phyloP scores from a whole-genome alignment of 768 basidiomycete genomes.

The Lactarius sp. region DNA sequence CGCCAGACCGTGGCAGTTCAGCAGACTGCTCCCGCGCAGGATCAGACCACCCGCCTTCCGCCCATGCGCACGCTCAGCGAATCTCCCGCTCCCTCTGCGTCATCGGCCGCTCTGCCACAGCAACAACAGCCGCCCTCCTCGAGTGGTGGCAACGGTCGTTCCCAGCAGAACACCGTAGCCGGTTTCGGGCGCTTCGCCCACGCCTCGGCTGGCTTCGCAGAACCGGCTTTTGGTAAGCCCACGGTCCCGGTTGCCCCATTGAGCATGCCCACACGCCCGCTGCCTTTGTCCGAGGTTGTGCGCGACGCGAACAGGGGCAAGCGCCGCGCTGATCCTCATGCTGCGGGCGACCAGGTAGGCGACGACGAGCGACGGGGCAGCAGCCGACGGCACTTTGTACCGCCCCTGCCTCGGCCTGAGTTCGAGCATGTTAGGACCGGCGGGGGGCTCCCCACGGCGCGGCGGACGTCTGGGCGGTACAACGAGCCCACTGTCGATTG shows the following conservation, averaged over 20 bases:
- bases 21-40: background rate
- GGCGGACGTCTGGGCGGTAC: background rate
- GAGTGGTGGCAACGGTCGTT: background rate
- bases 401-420: conserved; percentile 9
- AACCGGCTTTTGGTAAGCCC: conserved; percentile 1
- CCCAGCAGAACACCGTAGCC: background rate
- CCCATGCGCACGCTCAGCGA: conserved; percentile 19
- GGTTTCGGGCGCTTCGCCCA: conserved; percentile 15
- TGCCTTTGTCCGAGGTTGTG: background rate
- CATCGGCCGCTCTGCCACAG: background rate
- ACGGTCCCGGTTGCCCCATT: background rate
- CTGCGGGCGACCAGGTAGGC: background rate
- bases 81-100: background rate
- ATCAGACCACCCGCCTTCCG: conserved; percentile 6
- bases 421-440: conserved; percentile 11
- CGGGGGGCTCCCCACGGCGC: conserved; percentile 16
- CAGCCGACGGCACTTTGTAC: conserved; percentile 8
- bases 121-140: background rate
- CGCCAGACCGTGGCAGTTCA: background rate
- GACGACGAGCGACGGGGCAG: background rate
- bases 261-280: background rate
- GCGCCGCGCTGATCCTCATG: background rate
- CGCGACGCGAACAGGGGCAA: conserved; percentile 1
- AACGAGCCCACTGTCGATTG: conserved; percentile 1
- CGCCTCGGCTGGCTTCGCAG: background rate